Conservation (phyloP, 495 filamentous ascomycete species). For the Physcia stellaris region DNA sequence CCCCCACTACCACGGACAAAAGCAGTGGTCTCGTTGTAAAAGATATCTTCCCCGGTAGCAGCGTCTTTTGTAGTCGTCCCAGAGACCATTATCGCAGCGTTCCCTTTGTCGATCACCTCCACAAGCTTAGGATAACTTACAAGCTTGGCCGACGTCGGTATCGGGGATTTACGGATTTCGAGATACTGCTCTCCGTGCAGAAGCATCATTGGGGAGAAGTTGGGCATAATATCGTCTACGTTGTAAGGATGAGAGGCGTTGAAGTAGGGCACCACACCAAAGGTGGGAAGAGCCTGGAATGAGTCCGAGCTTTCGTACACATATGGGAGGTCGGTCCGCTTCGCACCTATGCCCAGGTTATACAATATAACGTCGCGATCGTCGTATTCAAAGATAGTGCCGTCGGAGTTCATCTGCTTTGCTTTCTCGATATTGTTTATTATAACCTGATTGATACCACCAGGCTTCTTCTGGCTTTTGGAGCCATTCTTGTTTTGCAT, state of each 20-base stretch:
- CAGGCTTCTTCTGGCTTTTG: constrained; percentile 15
- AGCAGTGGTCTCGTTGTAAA: constrained; percentile 89
- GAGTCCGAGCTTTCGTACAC: constrained; percentile 81
- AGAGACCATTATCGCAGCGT: constrained; percentile 69
- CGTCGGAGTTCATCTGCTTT: constrained; percentile 53
- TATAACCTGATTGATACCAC: constrained; percentile 27
- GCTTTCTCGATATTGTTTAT: constrained; percentile 66
- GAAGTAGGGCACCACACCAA: constrained; percentile 88
- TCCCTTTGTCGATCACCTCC: constrained; percentile 92
- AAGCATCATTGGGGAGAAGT: constrained; percentile 98
- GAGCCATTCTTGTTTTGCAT: constrained; percentile 58
- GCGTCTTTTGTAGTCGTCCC: constrained; percentile 72
- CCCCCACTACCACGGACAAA: constrained; percentile 90
- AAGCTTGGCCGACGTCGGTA: constrained; percentile 74
- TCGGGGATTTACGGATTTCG: constrained; percentile 85
- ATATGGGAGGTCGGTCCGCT: constrained; percentile 74
- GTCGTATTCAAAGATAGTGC: constrained; percentile 68
- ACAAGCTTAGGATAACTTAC: constrained; percentile 75
- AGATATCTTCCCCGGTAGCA: constrained; percentile 69
- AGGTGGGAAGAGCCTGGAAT: constrained; percentile 89
- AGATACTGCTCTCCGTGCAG: constrained; percentile 98
- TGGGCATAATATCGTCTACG: constrained; percentile 72
- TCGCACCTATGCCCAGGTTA: constrained; percentile 90
- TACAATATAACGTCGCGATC: constrained; percentile 88
- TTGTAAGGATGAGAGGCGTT: constrained; percentile 68